Evolutionary conservation across 1,284 basidiomycete genomes (phyloP), one percentile per base, ranked within the genome.

Genomic region (Cryptococcus maquisensis): DNA sequence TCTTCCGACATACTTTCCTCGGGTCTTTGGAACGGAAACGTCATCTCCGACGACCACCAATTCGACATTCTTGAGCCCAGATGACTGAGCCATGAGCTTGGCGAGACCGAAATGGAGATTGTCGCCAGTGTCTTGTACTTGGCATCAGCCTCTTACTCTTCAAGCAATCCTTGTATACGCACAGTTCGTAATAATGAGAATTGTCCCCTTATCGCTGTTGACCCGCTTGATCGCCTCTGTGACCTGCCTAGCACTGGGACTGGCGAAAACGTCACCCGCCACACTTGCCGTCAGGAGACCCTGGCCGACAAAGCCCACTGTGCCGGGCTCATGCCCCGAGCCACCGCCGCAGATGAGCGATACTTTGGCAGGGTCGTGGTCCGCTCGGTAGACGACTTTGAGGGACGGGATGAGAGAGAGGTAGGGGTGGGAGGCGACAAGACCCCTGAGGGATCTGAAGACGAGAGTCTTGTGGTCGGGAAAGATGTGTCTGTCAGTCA

Each of bases 191-290:
- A 79, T 78, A 48, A 76, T 68, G 55, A 77, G 55, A 43, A 77
- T 74, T 9, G 66, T 68, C 36, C 77, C 78, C 54, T 75, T 75
- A 26, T 72, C 69, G 51, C 75, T 75, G 16, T 72, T 71, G 35
- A 78, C 75, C 45, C 69, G 69, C 55, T 79, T 73, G 56, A 79
- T 78, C 18, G 74, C 71, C 26, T 74, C 78, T 47, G 69, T 69
- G 36, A 81, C 79, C 64, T 80, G 79, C 45, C 67, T 70, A 3
- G 79, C 78, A 28, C 74, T 77, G 1, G 80, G 80, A 49, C 75
- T 78, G 6, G 80, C 80, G 63, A 81, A 81, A 24, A 81, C 73
- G 60, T 80, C 78, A n/a, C 78, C 79, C 0, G 73, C 74, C 10
- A 79, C 75, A 58, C 72, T 69, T 4, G 77, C 78, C 13, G 71